Percentiles rank a stretch among this genome's conserved stretches.
Evolutionary conservation across 2,329 filamentous ascomycete species (phyloP).

Genomic region (Gnomoniopsis smithogilvyi): DNA sequence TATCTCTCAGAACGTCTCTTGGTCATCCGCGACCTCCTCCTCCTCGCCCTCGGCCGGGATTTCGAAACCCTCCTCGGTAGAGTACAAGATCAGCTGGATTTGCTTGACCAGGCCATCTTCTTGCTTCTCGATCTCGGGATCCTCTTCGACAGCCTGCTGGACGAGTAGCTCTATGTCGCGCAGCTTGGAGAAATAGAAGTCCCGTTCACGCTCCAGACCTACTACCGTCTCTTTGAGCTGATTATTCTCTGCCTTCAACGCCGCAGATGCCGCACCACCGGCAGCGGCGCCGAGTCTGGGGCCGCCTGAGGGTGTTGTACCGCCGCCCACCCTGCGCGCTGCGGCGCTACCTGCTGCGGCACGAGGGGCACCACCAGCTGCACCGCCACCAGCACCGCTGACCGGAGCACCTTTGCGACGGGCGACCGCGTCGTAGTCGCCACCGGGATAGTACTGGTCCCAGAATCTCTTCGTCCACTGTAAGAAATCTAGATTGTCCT

Average conservation of each 20-base stretch:
- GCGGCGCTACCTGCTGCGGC: conserved; percentile 46
- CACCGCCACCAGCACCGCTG: conserved; percentile 44
- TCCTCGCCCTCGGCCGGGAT: conserved; percentile 82
- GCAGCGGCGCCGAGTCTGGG: conserved; percentile 39
- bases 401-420: conserved; percentile 76
- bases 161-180: conserved; percentile 94
- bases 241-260: conserved; percentile 78
- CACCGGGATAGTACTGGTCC: conserved; percentile 97
- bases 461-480: conserved; percentile 97
- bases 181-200: conserved; percentile 99
- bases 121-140: conserved; percentile 90
- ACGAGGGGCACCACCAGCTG: conserved; percentile 32
- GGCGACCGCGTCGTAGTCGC: conserved; percentile 88
- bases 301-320: conserved; percentile 60
- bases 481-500: conserved; percentile 98
- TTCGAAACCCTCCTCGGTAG: conserved; percentile 89
- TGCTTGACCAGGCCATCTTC: conserved; percentile 90
- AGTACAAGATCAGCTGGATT: conserved; percentile 96
- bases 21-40: conserved; percentile 69
- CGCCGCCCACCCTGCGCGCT: conserved; percentile 42
- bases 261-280: conserved; percentile 60
- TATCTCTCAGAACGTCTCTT: conserved; percentile 68
- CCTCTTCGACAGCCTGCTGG: conserved; percentile 87
- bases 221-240: conserved; percentile 93
- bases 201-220: conserved; percentile 90